Evolutionary conservation across 2,329 filamentous ascomycete genomes (phyloP).

Genomic region (Alternaria novae-zelandiae): DNA sequence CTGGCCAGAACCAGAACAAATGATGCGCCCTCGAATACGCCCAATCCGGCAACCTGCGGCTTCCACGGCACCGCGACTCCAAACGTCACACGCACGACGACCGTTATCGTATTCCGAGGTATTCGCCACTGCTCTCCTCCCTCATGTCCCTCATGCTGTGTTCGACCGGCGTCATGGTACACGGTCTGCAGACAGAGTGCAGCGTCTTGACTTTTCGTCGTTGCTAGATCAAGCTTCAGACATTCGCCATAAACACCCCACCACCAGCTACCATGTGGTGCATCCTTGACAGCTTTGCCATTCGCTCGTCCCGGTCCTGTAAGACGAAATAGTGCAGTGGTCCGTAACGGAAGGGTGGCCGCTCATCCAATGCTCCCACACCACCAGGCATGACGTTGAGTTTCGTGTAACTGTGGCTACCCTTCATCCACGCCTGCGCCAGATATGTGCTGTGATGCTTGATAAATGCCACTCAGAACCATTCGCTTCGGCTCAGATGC

Average conservation of each 20-base stretch:
- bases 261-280: neutral
- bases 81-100: conserved; percentile 13
- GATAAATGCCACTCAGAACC: neutral
- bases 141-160: conserved; percentile 3
- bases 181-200: conserved; percentile 8
- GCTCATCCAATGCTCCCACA: conserved; percentile 22
- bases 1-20: neutral
- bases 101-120: neutral
- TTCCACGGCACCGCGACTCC: conserved; percentile 1
- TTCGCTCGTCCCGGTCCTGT: neutral
- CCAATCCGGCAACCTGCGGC: conserved; percentile 8
- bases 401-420: conserved; percentile 12
- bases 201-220: neutral
- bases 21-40: conserved; percentile 4
- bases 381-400: conserved; percentile 11
- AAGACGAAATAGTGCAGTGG: conserved; percentile 13
- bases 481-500: conserved; percentile 1
- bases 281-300: neutral
- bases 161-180: conserved; percentile 3
- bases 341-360: conserved; percentile 3
- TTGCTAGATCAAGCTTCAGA: conserved; percentile 3
- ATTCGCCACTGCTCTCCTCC: neutral
- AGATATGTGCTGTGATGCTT: conserved; percentile 6
- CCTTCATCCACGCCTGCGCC: neutral
- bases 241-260: neutral